Base-by-base conservation (phyloP, 805 yeast species). In the Yamadazyma nakazawae region DNA sequence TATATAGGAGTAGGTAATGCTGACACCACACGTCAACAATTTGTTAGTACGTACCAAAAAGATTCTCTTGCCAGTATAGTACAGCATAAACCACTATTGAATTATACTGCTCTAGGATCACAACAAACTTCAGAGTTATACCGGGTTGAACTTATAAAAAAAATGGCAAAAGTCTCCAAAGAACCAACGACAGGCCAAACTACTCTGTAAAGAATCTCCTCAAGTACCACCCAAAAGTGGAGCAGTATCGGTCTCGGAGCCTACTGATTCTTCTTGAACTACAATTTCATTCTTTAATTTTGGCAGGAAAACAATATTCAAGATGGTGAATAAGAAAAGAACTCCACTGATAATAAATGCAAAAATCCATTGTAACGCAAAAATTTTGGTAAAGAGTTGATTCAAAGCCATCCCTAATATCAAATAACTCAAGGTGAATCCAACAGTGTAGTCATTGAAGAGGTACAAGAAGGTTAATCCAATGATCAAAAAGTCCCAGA, bases 361-460 rank as follows among this genome's bases (percentile, higher is more conserved):
- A 69, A 88, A 88, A 53, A 85, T 79, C 96, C 96, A 88, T 69
- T 88, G 96, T 54, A 88, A 73, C 2, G 92, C 92, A 67, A 88
- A 75, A 32, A 80, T 69, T 66, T 79, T 84, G 40, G 81, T 78
- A 59, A 81, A 73, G 45, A 88, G 61, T 66, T 88, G 96, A 45
- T 84, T 84, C 38, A 85, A 68, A 3, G 83, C 92, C 38, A 88
- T 61, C 31, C 87, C 91, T 47, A 85, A 74, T 51, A 76, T 69
- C 56, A 88, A 67, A 55, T 79, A 71, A 26, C 84, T 66, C 12
- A 82, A 72, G 40, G 82, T 66, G 39, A 85, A 63, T 11, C 88
- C 91, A 45, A 82, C 64, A 3, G 84, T 81, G 79, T 85, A 88
- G 67, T 88, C 96, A 49, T 80, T 79, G 61, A 55, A 83, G 39